These are phyloP conservation scores for Lophiostoma macrostomum DNA, from an alignment of 495 filamentous ascomycete genomes.

Conservation along the genomic window DNA sequence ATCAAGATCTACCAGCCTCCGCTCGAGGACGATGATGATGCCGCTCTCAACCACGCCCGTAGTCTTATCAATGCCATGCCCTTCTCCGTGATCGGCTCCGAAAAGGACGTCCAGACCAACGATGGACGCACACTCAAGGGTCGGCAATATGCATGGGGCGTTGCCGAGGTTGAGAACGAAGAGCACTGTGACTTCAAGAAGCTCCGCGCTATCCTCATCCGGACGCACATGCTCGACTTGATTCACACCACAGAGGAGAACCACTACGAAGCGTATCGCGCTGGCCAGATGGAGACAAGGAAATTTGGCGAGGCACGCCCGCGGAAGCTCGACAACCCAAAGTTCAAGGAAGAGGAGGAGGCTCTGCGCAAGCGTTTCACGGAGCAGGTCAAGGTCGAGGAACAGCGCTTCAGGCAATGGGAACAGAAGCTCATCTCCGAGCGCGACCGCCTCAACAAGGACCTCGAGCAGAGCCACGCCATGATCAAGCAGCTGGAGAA, in stretches of 20 bases:
- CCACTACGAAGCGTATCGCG: conserved; percentile 98
- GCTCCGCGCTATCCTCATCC: conserved; percentile 95
- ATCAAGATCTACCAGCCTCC: conserved; percentile 99
- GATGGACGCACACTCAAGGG: conserved; percentile 97
- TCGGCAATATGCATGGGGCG: conserved; percentile 98
- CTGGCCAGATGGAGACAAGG: conserved; percentile 98
- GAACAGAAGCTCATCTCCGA: conserved; percentile 99
- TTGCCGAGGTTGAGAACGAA: conserved; percentile 98
- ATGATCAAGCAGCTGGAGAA: conserved; percentile 92
- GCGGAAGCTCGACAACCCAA: conserved; percentile 97
- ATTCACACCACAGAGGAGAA: conserved; percentile 99
- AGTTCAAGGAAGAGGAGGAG: conserved; percentile 99
- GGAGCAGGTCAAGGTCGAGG: conserved; percentile 99
- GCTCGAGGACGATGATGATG: conserved; percentile 95
- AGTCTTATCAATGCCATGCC: conserved; percentile 95
- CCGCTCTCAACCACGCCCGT: conserved; percentile 87
- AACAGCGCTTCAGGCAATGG: conserved; percentile 97
- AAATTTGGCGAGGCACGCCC: conserved; percentile 98
- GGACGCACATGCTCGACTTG: conserved; percentile 99
- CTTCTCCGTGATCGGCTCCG: conserved; percentile 96
- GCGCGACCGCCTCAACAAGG: conserved; percentile 98
- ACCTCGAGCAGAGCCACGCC: conserved; percentile 93
- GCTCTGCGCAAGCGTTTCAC: conserved; percentile 97
- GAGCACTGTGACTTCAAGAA: conserved; percentile 99
- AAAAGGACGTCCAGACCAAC: conserved; percentile 96